These are phyloP conservation scores for Umbelopsis ramanniana DNA, from an alignment of 192 early-diverging fungal species.

Conservation along the genomic window DNA sequence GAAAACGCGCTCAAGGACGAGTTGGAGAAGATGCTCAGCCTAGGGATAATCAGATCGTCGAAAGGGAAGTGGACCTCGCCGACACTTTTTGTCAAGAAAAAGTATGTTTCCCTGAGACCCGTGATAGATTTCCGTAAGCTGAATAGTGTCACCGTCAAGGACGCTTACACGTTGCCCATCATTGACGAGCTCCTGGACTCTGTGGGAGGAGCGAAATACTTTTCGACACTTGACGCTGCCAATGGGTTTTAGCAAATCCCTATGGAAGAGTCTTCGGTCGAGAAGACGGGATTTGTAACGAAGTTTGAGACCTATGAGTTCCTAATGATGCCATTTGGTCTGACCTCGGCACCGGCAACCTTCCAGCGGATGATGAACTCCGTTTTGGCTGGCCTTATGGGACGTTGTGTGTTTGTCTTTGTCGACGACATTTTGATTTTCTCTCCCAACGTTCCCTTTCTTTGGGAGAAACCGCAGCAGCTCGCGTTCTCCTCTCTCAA, in stretches of 20 bases:
- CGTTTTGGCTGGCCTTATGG: not conserved
- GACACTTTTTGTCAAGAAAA: constrained; percentile 43
- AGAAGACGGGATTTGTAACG: constrained; percentile 41
- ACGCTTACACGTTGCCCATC: too few relatives aligned
- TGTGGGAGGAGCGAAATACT: constrained; percentile 24
- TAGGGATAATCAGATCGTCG: constrained; percentile 32
- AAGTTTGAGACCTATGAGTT: constrained; percentile 55
- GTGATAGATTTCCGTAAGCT: too few relatives aligned
- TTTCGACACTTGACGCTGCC: not conserved
- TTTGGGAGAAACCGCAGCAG: too few relatives aligned
- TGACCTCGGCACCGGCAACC: constrained; percentile 64
- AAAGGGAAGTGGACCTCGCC: constrained; percentile 39
- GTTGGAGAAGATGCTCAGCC: constrained; percentile 29
- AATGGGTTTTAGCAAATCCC: constrained; percentile 4
- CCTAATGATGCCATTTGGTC: constrained; percentile 62
- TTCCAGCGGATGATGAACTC: constrained; percentile 45
- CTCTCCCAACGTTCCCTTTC: too few relatives aligned
- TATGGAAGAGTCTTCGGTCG: not conserved
- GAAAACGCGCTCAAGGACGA: constrained; percentile 20
- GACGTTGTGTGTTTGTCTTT: constrained; percentile 24
- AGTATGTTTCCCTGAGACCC: constrained; percentile 33
- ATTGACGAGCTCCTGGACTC: constrained; percentile 40
- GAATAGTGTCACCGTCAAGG: too few relatives aligned
- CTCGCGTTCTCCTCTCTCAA: too few relatives aligned
- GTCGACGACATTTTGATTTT: constrained; percentile 44